phyloP scores from a whole-genome alignment of 2,329 filamentous ascomycete species.

The Escovopsis sp. region DNA sequence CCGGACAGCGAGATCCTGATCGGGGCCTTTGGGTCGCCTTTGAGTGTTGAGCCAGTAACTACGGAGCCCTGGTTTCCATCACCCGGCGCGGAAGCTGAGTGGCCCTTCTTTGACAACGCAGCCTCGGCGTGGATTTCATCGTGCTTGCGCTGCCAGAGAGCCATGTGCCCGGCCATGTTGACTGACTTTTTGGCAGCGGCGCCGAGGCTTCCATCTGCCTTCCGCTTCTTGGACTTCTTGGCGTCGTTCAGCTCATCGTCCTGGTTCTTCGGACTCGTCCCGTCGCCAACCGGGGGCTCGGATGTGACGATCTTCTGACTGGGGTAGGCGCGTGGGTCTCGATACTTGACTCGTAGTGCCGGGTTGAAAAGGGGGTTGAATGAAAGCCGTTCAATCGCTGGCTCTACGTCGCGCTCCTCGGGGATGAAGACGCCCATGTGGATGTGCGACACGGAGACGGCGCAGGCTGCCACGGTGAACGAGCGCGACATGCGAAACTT shows the following conservation, averaged over 20 bases:
- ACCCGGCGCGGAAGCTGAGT: background rate
- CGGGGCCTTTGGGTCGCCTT: conserved; percentile 9
- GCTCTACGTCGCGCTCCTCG: conserved; percentile 42
- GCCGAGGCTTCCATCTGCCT: conserved; percentile 26
- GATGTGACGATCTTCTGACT: conserved; percentile 47
- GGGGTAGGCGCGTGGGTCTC: conserved; percentile 60
- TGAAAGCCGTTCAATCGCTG: conserved; percentile 45
- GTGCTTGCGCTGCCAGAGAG: conserved; percentile 30
- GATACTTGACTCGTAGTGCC: conserved; percentile 55
- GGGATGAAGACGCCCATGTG: conserved; percentile 77
- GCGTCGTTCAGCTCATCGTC: conserved; percentile 15
- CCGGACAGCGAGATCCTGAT: conserved; percentile 20
- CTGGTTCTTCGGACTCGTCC: conserved; percentile 7
- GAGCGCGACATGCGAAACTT: conserved; percentile 59
- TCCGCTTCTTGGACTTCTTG: conserved; percentile 38
- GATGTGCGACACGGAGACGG: conserved; percentile 58
- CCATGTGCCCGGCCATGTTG: conserved; percentile 28
- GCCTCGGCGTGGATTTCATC: conserved; percentile 22
- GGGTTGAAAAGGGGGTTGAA: conserved; percentile 59
- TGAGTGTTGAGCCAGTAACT: conserved; percentile 2
- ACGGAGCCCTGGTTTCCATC: background rate
- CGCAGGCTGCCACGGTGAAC: conserved; percentile 63
- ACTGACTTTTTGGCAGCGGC: conserved; percentile 22
- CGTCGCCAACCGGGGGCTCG: conserved; percentile 25
- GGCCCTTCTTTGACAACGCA: conserved; percentile 1